Evolutionary conservation across 441 rosid genomes (phyloP), one percentile per base, ranked within the genome.

Genomic region (Viola pubescens): DNA sequence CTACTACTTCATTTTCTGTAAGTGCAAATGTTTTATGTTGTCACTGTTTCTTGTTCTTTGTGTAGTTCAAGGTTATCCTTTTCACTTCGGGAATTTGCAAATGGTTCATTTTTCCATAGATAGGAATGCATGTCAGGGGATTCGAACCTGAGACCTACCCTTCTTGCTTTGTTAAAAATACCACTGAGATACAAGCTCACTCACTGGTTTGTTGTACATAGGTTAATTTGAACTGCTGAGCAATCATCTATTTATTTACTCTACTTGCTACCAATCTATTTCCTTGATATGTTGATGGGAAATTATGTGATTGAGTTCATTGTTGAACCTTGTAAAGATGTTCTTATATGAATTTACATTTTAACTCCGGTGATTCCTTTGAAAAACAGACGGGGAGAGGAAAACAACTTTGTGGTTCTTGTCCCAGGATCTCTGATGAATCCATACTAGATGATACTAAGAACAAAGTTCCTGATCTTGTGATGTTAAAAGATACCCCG

Each of bases 361-460:
- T 11, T 10, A 14, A 52, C 19, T 40, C 42, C 59, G 34, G 60
- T 7, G 7, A 55, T 66, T 63, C 54, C 49, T 62, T 46, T 49
- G 56, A 48, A 14, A 42, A 10, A 40, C 78, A 79, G 84, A 77
- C 54, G 13, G 85, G 70, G 54, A 52, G 57, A 52, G 62, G 47
- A 48, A 67, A 52, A 54, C 65, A 67, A 9, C 55, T 38, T 59
- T 52, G 56, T 38, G 37, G 57, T 53, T 75, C 75, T 42, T 66
- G 58, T 60, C 61, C 70, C 69, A 69, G 48, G 58, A 54, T 59
- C 54, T 47, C 68, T 40, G 63, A 61, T 59, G 74, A 77, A 60
- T 71, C 84, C 54, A 77, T 57, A 60, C 40, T 63, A 48, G 87
- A 77, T 60, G 68, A 64, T 57, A 59, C 59, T 58, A 70, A 68